Evolutionary conservation across 192 early-diverging fungal genomes (phyloP).

Genomic region (Chytriomyces confervae): DNA sequence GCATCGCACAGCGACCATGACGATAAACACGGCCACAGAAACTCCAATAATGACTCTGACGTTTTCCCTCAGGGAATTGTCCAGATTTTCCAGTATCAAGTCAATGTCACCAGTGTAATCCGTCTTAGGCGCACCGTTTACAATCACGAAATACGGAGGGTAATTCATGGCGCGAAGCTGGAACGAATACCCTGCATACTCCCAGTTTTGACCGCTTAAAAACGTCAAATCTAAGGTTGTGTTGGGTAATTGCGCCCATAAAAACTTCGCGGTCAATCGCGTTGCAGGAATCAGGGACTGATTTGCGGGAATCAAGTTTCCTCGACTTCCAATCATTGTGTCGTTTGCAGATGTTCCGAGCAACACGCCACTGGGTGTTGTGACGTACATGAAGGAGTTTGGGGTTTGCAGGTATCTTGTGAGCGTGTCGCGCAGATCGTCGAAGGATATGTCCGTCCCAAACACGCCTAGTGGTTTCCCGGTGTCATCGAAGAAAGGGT

Average conservation of each 20-base stretch:
- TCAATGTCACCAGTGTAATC: conserved; percentile 23
- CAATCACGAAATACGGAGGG: no score
- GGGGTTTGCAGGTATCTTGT: no score
- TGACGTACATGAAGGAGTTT: conserved; percentile 1
- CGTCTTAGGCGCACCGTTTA: background rate
- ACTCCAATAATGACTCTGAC: conserved; percentile 3
- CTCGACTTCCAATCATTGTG: background rate
- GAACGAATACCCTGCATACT: no score
- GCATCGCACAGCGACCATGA: background rate
- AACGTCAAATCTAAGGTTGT: background rate
- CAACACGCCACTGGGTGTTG: background rate
- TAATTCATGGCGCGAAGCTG: no score
- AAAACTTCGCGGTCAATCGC: background rate
- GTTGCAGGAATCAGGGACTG: background rate
- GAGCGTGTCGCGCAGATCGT: no score
- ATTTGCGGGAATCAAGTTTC: background rate
- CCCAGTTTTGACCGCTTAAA: background rate
- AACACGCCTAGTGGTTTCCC: background rate
- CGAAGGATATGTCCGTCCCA: background rate
- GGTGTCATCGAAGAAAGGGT: background rate
- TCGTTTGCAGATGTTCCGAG: conserved; percentile 11
- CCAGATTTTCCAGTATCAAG: background rate
- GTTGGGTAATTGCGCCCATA: background rate
- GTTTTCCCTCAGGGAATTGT: background rate
- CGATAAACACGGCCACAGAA: background rate